phyloP scores from a whole-genome alignment of 352 stramenopile genomes.

The Phytopythium vexans region DNA sequence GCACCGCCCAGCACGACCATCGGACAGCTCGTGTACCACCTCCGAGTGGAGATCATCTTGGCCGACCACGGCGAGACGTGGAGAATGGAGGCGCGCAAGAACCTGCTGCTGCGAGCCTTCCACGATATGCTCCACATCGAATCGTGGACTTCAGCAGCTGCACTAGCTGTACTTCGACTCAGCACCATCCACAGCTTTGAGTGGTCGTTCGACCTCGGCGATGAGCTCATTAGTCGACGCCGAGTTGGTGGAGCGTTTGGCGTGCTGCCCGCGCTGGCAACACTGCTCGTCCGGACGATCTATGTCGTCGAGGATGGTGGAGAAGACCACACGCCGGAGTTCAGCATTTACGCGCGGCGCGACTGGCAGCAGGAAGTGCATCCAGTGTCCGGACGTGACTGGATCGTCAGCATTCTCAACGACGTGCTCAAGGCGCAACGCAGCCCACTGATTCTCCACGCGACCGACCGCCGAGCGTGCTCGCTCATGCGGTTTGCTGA shows the following conservation, averaged over 20 bases:
- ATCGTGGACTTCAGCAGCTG: background rate
- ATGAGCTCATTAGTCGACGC: too few relatives aligned
- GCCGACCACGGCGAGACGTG: background rate
- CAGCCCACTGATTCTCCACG: background rate
- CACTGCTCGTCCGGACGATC: background rate
- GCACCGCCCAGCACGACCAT: background rate
- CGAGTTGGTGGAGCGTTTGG: too few relatives aligned
- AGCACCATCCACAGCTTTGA: background rate
- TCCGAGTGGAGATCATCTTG: background rate
- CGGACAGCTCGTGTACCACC: background rate
- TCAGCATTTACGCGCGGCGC: background rate
- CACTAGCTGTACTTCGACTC: background rate
- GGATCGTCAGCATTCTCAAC: background rate
- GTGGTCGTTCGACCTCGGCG: background rate
- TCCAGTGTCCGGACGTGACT: background rate
- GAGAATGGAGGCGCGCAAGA: conserved; percentile 5
- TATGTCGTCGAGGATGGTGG: background rate
- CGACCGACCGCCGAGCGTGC: background rate
- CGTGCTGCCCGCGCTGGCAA: background rate
- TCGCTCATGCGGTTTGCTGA: conserved; percentile 5
- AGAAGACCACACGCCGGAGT: background rate
- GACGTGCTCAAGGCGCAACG: background rate
- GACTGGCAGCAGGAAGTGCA: background rate
- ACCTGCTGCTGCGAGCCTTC: conserved; percentile 1
- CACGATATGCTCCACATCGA: background rate